Evolutionary conservation across 768 basidiomycete species (phyloP), one percentile per base, ranked within the genome.

Genomic region (Collybiopsis confluens): DNA sequence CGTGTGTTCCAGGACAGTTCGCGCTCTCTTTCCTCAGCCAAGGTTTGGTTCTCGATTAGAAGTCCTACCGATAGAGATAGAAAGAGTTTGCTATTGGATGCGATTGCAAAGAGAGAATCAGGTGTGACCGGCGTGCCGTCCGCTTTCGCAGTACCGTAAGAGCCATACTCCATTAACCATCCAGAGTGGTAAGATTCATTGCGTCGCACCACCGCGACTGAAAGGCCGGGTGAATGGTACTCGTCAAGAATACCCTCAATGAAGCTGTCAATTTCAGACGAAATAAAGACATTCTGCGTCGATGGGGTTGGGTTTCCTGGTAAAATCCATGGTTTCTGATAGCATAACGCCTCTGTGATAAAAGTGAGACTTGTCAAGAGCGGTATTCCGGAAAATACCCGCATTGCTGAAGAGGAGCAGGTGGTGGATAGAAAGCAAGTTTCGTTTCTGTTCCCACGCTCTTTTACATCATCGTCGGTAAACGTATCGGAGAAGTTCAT

Each of bases 51-150:
- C 2, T 63, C 62, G 20, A 75, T 65, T 15, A 77, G 62, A 0
- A 77, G 62, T 0, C 76, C 75, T 0, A 71, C 66, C 0, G 72
- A 70, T 20, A 70, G 53, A 1, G 74, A 62, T 2, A 72, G 61
- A 50, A 76, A 75, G 1, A 75, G 63, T 58, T 76, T 75, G 66
- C 68, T 71, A 60, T 75, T 73, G 0, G 73, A 75, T 18, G 74
- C 75, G 52, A 77, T 74, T 4, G 72, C 72, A 50, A 75, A 76
- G 4, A 77, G 50, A 1, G 76, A 72, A 54, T 76, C 73, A 0
- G 73, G 73, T 1, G 71, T 74, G 2, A 76, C 64, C 6, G 70
- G 71, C 0, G 68, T 54, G 1, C 68, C 69, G 28, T 70, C 65
- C 0, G 56, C 67, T 4, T 66, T 58, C 9, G 72, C 73, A 15